These are phyloP conservation scores for Reutealis trisperma DNA, from an alignment of 345 rosid species.

Conservation along the genomic window DNA sequence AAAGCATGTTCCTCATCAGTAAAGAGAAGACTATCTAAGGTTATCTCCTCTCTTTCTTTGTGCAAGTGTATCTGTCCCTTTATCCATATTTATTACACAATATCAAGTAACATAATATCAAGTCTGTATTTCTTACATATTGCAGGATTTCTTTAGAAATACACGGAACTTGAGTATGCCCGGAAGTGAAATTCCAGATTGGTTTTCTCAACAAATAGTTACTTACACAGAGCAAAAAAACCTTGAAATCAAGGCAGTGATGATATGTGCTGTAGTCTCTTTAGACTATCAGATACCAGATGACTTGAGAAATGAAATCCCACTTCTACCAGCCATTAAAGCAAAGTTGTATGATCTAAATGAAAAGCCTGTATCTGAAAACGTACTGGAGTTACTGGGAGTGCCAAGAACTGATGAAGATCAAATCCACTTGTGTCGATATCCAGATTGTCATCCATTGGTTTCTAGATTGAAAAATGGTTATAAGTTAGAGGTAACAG, in stretches of 20 bases:
- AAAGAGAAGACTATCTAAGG: constrained; percentile 49
- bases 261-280: constrained; percentile 54
- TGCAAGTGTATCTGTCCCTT: neutral
- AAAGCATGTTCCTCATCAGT: constrained; percentile 31
- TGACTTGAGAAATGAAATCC: constrained; percentile 32
- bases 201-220: constrained; percentile 46
- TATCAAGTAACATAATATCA: neutral
- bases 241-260: constrained; percentile 41
- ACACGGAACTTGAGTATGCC: constrained; percentile 52
- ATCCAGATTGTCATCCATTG: constrained; percentile 31
- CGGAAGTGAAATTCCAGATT: constrained; percentile 55
- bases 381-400: constrained; percentile 40
- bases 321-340: constrained; percentile 39
- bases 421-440: constrained; percentile 59
- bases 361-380: neutral
- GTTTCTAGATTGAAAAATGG: constrained; percentile 42
- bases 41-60: constrained; percentile 10
- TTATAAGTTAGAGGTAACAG: constrained; percentile 32
- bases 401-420: constrained; percentile 46
- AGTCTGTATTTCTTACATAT: neutral
- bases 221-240: constrained; percentile 41
- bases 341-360: constrained; percentile 38
- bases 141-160: constrained; percentile 49
- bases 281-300: constrained; percentile 27
- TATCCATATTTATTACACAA: neutral